Conservation (phyloP, 2,329 filamentous ascomycete species). For the Epichloe typhina region DNA sequence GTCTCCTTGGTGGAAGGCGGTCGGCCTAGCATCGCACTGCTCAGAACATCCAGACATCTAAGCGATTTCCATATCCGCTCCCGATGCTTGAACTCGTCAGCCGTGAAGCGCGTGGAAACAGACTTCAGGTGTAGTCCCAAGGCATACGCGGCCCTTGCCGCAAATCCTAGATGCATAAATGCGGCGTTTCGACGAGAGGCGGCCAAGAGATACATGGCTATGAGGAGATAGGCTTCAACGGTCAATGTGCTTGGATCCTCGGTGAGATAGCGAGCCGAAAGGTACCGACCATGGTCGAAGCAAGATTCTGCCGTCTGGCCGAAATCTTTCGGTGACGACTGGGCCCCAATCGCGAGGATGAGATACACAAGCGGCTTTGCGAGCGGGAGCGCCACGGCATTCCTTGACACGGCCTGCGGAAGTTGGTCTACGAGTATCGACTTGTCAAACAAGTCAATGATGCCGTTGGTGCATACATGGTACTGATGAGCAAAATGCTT, state of each 20-base stretch:
- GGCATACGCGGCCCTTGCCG: conserved; percentile 41
- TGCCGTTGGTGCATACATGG: conserved; percentile 15
- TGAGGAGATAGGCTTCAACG: conserved; percentile 37
- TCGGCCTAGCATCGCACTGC: conserved; percentile 15
- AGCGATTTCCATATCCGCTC: conserved; percentile 16
- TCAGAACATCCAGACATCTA: conserved; percentile 14
- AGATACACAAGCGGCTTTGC: conserved; percentile 24
- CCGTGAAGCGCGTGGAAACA: conserved; percentile 9
- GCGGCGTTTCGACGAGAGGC: conserved; percentile 46
- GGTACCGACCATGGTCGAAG: conserved; percentile 16
- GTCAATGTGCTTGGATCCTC: conserved; percentile 40
- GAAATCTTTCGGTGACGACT: conserved; percentile 17
- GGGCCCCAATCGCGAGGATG: conserved; percentile 14
- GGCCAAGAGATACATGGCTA: conserved; percentile 47
- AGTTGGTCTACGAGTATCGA: conserved; percentile 14
- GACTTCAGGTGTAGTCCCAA: conserved; percentile 35
- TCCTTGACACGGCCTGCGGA: conserved; percentile 5
- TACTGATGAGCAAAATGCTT: conserved; percentile 3
- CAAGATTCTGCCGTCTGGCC: conserved; percentile 14
- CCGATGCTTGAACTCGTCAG: conserved; percentile 9
- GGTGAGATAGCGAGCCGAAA: conserved; percentile 18
- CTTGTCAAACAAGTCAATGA: conserved; percentile 20
- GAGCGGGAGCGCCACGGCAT: conserved; percentile 4
- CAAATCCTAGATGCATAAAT: conserved; percentile 50
- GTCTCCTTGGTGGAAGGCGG: conserved; percentile 14